Evolutionary conservation across 805 yeast species (phyloP).

Genomic region (Sungouiella thailandica): DNA sequence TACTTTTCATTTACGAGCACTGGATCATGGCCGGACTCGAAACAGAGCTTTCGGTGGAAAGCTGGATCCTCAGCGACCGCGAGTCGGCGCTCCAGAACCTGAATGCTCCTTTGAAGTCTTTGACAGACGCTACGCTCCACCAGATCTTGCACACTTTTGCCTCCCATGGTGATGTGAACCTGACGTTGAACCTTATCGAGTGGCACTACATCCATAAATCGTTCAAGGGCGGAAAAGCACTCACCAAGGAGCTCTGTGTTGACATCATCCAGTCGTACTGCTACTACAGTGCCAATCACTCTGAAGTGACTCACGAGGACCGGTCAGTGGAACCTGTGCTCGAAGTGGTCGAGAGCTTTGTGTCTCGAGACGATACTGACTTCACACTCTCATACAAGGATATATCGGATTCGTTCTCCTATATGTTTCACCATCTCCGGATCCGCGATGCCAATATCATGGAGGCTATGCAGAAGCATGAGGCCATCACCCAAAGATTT

Average conservation of each 20-base stretch:
- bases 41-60: slow-evolving; percentile 19
- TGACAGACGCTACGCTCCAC: slow-evolving; percentile 20
- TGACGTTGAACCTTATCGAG: slow-evolving; percentile 31
- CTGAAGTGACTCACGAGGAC: slow-evolving; percentile 14
- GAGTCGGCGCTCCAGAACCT: background rate
- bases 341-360: slow-evolving; percentile 27
- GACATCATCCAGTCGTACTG: slow-evolving; percentile 35
- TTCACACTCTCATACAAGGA: slow-evolving; percentile 19
- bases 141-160: slow-evolving; percentile 29
- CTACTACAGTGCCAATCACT: slow-evolving; percentile 9
- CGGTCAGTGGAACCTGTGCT: slow-evolving; percentile 24
- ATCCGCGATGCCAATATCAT: slow-evolving; percentile 23
- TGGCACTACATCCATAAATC: slow-evolving; percentile 30
- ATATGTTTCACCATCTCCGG: slow-evolving; percentile 22
- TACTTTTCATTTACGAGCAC: slow-evolving; percentile 22
- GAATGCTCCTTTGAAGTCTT: slow-evolving; percentile 12
- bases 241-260: slow-evolving; percentile 29
- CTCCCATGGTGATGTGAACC: slow-evolving; percentile 33
- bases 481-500: background rate
- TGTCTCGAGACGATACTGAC: slow-evolving; percentile 10
- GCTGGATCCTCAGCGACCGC: slow-evolving; percentile 16
- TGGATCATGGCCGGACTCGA: slow-evolving; percentile 26
- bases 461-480: slow-evolving; percentile 4
- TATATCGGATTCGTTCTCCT: slow-evolving; percentile 25
- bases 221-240: slow-evolving; percentile 27